A percentile compares a stretch with the other conserved stretches of the same genome.
Conservation (phyloP, 23 red algal species). For the Pyropia yezoensis region DNA sequence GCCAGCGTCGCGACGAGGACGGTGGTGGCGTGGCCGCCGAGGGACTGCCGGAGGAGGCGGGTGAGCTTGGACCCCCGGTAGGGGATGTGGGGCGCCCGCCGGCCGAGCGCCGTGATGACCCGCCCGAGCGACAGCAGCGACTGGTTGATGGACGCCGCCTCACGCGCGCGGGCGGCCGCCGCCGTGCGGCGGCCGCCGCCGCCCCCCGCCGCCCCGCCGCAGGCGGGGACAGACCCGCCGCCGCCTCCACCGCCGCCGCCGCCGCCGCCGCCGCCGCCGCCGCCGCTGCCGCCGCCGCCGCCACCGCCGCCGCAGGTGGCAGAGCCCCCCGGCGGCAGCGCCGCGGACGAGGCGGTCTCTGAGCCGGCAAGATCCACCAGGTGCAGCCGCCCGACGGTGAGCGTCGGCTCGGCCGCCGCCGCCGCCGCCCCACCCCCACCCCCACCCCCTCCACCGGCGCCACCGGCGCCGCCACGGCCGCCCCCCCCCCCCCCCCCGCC, state of each 20-base stretch:
- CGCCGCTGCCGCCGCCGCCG: too few relatives aligned
- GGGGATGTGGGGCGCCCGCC: slow-evolving; percentile 49
- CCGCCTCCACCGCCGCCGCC: too few relatives aligned
- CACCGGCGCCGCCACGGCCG: too few relatives aligned
- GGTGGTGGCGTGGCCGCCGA: slow-evolving; percentile 77
- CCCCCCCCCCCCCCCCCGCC: too few relatives aligned
- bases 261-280: too few relatives aligned
- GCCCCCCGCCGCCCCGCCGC: too few relatives aligned
- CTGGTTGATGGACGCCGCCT: slow-evolving; percentile 93
- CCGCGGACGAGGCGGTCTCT: slow-evolving; percentile 33
- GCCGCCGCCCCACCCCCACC: neutral
- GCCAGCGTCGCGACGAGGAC: slow-evolving; percentile 67
- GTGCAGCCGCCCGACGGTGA: slow-evolving; percentile 49
- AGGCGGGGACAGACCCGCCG: too few relatives aligned
- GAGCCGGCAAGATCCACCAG: slow-evolving; percentile 94
- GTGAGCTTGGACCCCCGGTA: slow-evolving; percentile 96
- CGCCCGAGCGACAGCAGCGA: slow-evolving; percentile 69
- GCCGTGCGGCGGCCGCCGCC: neutral
- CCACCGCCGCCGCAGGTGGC: too few relatives aligned
- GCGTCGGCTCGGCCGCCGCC: neutral
- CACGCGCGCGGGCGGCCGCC: slow-evolving; percentile 46
- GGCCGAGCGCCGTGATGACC: slow-evolving; percentile 69
- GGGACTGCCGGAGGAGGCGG: slow-evolving; percentile 77
- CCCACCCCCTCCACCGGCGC: slow-evolving; percentile 1
- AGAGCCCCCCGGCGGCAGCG: too few relatives aligned